phyloP scores from a whole-genome alignment of 2,329 filamentous ascomycete genomes.

The Exophiala alcalophila region DNA sequence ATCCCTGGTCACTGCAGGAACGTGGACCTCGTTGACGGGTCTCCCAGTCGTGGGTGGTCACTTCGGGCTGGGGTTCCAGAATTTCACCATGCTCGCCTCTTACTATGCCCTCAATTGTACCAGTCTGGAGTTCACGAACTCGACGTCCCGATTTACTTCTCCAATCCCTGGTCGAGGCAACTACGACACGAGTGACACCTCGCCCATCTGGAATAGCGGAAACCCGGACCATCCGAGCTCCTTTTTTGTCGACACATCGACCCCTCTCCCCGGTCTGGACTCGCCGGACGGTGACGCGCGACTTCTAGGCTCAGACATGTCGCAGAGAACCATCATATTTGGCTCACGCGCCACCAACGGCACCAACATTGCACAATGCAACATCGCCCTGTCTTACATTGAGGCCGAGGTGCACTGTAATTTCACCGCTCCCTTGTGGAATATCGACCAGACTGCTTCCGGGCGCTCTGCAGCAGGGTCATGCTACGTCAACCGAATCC shows the following conservation, averaged over 20 bases:
- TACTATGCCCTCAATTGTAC: constrained; percentile 5
- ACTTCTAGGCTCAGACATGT: background rate
- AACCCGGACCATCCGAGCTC: constrained; percentile 1
- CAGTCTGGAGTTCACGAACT: background rate
- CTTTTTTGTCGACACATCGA: constrained; percentile 7
- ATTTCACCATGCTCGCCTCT: constrained; percentile 3
- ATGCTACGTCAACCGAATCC: constrained; percentile 2
- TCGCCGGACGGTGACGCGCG: constrained; percentile 3
- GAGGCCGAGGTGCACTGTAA: constrained; percentile 7
- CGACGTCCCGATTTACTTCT: background rate
- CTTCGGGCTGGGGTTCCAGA: constrained; percentile 4
- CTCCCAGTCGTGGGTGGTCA: constrained; percentile 4
- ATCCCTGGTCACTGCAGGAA: constrained; percentile 1
- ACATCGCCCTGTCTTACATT: background rate
- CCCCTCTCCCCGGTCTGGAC: constrained; percentile 1
- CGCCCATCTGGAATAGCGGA: constrained; percentile 5
- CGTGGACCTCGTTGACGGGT: constrained; percentile 6
- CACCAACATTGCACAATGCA: background rate
- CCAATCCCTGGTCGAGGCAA: background rate
- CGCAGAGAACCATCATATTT: constrained; percentile 1
- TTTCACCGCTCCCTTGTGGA: constrained; percentile 7
- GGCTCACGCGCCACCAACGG: constrained; percentile 5
- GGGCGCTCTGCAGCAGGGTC: constrained; percentile 1
- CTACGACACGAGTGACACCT: constrained; percentile 3
- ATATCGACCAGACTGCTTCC: constrained; percentile 6